Percentiles rank a stretch among this genome's conserved stretches.
Conservation (phyloP, 1,284 basidiomycete species). For the Sanguinoderma infundibulare region DNA sequence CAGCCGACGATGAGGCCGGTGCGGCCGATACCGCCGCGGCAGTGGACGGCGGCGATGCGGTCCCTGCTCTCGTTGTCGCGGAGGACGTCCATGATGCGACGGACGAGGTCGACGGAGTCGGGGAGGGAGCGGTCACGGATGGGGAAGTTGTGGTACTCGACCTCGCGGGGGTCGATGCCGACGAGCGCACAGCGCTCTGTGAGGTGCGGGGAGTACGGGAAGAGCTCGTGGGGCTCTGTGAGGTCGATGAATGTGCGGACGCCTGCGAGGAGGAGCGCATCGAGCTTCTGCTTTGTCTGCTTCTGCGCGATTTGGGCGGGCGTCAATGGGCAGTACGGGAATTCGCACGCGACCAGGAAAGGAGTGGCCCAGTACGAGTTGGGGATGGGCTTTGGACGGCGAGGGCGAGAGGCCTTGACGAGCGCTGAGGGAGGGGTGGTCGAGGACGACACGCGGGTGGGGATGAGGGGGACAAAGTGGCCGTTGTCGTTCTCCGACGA, state of each 20-base stretch:
- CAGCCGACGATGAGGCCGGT: conserved; percentile 79
- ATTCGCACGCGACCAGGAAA: conserved; percentile 74
- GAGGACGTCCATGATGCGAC: conserved; percentile 58
- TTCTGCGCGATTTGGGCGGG: conserved; percentile 39
- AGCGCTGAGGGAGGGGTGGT: conserved; percentile 9
- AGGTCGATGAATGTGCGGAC: conserved; percentile 81
- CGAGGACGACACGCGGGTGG: conserved; percentile 9
- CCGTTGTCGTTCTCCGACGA: conserved; percentile 1
- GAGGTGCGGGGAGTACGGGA: conserved; percentile 64
- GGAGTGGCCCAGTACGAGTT: conserved; percentile 84
- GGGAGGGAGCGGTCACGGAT: conserved; percentile 73
- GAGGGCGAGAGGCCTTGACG: conserved; percentile 17
- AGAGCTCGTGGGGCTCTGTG: conserved; percentile 72
- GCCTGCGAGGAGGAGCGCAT: conserved; percentile 68
- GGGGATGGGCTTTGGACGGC: conserved; percentile 62
- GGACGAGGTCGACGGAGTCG: conserved; percentile 56
- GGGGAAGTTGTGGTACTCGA: conserved; percentile 77
- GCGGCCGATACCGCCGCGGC: conserved; percentile 75
- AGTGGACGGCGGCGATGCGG: conserved; percentile 70
- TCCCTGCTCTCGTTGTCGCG: conserved; percentile 58
- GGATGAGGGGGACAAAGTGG: conserved; percentile 15
- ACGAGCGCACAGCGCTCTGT: conserved; percentile 53
- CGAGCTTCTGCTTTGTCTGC: conserved; percentile 61
- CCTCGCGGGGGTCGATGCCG: conserved; percentile 52
- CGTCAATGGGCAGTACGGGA: conserved; percentile 65